Evolutionary conservation across 208 protist genomes (phyloP), one percentile per base, ranked within the genome.

Genomic region (Crithidia thermophila): DNA sequence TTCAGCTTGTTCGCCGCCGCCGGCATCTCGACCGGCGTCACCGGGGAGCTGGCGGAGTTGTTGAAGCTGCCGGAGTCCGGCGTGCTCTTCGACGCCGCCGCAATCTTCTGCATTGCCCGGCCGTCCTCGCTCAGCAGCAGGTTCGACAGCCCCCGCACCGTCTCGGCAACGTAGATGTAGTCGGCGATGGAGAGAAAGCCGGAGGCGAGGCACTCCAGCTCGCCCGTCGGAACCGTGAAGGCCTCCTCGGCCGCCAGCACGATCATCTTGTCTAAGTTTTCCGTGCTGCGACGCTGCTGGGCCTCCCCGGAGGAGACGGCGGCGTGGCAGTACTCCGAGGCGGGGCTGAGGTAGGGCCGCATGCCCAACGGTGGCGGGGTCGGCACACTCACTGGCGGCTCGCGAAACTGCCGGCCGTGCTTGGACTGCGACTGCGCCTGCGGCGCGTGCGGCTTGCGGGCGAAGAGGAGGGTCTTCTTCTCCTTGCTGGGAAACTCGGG

Each of bases 171-270:
- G 31, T 51, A 51, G 10, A 56, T 4, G 57, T 70, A 84, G 56
- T 74, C 61, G 14, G 10, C 28, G 13, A 55, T 16, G 0, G 51
- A 65, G n/a, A 87, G 31, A 42, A 87, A 83, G 55, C 67, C 73
- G 7, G 73, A 75, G 0, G 64, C 66, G 1, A 82, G 56, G 36
- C 66, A 72, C 52, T 87, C 82, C 5, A 87, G 55, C 55, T 81
- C 63, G 20, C 82, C 82, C 0, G 5, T 36, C 3, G 66, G 51
- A 20, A 27, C 33, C 9, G 18, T 16, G 4, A 10, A 5, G 21
- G 11, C 31, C 16, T 67, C 57, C 30, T 67, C 64, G 14, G 56
- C 57, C 11, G 42, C 30, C 1, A 21, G 21, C 14, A 40, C 7
- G 21, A 45, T 14, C 6, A 31, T 36, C 4, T 13, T 21, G 9